Conservation (phyloP, 768 basidiomycete genomes). For the Obba rivulosa region DNA sequence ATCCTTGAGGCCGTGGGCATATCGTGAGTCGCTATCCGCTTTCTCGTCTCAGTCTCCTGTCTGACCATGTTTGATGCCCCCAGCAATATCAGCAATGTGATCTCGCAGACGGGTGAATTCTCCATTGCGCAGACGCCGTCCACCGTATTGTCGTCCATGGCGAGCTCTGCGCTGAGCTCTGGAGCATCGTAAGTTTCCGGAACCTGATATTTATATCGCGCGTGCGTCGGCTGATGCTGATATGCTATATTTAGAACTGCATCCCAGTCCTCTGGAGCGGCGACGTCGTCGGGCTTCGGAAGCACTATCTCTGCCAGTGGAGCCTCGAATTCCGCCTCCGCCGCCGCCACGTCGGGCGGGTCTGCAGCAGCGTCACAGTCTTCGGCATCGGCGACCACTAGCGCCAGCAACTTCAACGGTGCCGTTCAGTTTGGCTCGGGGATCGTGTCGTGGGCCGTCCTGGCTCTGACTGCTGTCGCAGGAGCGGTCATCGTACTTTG, state of each 20-base stretch:
- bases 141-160: conserved; percentile 7
- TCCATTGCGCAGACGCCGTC: conserved; percentile 27
- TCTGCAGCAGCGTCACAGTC: conserved; percentile 9
- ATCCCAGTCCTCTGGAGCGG: conserved; percentile 5
- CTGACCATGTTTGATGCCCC: background rate
- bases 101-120: conserved; percentile 36
- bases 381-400: conserved; percentile 20
- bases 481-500: conserved; percentile 44
- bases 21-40: conserved; percentile 23
- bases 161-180: background rate
- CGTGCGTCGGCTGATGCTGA: background rate
- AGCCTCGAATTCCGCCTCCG: conserved; percentile 2
- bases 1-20: conserved; percentile 40
- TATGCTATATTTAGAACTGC: background rate
- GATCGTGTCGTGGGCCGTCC: conserved; percentile 24
- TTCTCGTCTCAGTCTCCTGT: background rate
- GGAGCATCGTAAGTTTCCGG: background rate
- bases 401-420: conserved; percentile 24
- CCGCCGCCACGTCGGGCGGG: too few relatives aligned
- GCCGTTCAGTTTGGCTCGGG: conserved; percentile 31
- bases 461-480: conserved; percentile 40
- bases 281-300: conserved; percentile 15
- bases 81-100: conserved; percentile 41
- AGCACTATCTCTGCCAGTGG: conserved; percentile 11
- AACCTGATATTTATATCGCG: background rate